Evolutionary conservation across 441 rosid genomes (phyloP).

Genomic region (Euphorbia schlechtendalii): DNA sequence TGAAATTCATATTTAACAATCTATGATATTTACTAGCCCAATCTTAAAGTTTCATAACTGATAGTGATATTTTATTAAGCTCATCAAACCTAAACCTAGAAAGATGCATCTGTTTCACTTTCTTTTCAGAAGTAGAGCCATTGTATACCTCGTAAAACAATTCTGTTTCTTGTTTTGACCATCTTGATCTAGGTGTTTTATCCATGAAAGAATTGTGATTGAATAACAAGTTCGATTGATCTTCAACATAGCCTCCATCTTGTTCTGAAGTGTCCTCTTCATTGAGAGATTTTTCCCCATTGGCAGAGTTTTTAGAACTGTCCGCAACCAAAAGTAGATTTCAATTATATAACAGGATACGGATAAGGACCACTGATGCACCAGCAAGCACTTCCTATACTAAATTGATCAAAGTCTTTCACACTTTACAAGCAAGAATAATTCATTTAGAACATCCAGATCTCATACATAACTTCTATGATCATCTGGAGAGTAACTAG

Average conservation of each 20-base stretch:
- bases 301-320: conserved; percentile 32
- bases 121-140: neutral
- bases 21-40: neutral
- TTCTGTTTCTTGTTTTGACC: conserved; percentile 87
- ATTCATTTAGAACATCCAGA: neutral
- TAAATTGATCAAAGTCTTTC: neutral
- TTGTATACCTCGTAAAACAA: conserved; percentile 66
- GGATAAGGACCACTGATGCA: neutral
- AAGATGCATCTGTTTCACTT: neutral
- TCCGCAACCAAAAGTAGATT: conserved; percentile 14
- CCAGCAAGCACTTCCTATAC: neutral
- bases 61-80: neutral
- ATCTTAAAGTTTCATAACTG: neutral
- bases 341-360: neutral
- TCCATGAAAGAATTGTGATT: conserved; percentile 76
- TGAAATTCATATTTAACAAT: neutral
- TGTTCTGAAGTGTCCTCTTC: conserved; percentile 38
- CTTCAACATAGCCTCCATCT: conserved; percentile 20
- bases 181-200: conserved; percentile 51
- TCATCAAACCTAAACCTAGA: neutral
- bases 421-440: neutral
- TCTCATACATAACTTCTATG: neutral
- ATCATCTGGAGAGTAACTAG: neutral
- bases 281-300: conserved; percentile 34
- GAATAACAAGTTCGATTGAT: conserved; percentile 34